Evolutionary conservation across 1,139 yeast genomes (phyloP).

Genomic region (Taiozyma onychis): DNA sequence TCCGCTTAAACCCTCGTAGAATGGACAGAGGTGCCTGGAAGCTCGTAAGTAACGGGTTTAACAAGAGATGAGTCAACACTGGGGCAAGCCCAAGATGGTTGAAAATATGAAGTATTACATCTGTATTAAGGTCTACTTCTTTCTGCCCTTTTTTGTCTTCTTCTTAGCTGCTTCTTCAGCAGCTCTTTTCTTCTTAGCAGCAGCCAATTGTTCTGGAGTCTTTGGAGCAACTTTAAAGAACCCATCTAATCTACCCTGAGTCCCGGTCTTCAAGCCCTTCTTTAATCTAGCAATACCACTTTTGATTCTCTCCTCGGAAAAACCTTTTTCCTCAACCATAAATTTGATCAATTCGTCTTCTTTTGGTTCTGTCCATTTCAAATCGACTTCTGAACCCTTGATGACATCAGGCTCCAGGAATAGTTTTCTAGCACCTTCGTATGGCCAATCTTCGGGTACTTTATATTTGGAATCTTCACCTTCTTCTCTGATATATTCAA

Average conservation of each 20-base stretch:
- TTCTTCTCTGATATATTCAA: slow-evolving; percentile 50
- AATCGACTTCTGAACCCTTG: slow-evolving; percentile 50
- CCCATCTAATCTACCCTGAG: slow-evolving; percentile 90
- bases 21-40: background rate
- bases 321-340: slow-evolving; percentile 48
- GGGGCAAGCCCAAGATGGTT: background rate
- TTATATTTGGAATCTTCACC: slow-evolving; percentile 64
- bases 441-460: slow-evolving; percentile 95
- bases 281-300: slow-evolving; percentile 81
- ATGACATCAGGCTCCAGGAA: slow-evolving; percentile 78
- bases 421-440: slow-evolving; percentile 76
- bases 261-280: slow-evolving; percentile 78
- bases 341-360: slow-evolving; percentile 32
- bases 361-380: slow-evolving; percentile 55
- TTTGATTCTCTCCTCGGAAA: slow-evolving; percentile 85
- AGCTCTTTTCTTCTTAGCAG: slow-evolving; percentile 34
- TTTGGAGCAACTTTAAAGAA: slow-evolving; percentile 73
- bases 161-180: slow-evolving; percentile 32
- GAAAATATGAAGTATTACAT: background rate
- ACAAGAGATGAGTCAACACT: too few relatives aligned
- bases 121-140: slow-evolving; percentile 6
- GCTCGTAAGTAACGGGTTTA: too few relatives aligned
- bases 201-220: slow-evolving; percentile 35
- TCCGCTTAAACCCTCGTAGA: background rate
- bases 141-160: slow-evolving; percentile 24